Evolutionary conservation across 345 rosid species (phyloP).

Genomic region (Lepidium africanum): DNA sequence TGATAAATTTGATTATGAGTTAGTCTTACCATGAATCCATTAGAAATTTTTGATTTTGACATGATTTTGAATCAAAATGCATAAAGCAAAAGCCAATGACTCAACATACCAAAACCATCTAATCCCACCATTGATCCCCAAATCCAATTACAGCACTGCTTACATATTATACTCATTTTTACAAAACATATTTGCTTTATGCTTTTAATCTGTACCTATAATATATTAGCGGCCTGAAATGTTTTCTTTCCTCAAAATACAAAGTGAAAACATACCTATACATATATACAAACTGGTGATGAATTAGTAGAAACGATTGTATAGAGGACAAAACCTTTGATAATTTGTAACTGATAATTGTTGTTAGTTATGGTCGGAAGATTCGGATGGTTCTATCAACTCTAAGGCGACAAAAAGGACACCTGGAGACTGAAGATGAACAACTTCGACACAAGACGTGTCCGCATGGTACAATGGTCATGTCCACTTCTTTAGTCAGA

Average conservation of each 20-base stretch:
- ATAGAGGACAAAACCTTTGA: conserved; percentile 6
- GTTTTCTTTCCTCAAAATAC: background rate
- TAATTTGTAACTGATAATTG: background rate
- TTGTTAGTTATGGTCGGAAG: conserved; percentile 44
- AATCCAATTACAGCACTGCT: no score
- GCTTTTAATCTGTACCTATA: no score
- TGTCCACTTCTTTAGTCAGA: conserved; percentile 67
- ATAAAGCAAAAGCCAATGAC: no score
- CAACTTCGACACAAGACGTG: conserved; percentile 82
- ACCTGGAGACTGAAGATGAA: conserved; percentile 68
- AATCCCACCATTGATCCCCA: no score
- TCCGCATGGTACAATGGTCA: conserved; percentile 79
- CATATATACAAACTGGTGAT: conserved; percentile 7
- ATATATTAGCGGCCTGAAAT: no score
- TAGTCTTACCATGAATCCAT: no score
- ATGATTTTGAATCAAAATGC: no score
- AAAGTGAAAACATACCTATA: background rate
- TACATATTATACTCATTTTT: no score
- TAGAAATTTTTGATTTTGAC: no score
- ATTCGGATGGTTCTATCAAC: conserved; percentile 60
- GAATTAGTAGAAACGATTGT: background rate
- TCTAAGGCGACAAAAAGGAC: conserved; percentile 86
- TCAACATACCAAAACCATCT: no score
- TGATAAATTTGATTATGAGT: no score
- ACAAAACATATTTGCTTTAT: no score